Evolutionary conservation across 768 basidiomycete genomes (phyloP), one percentile per base, ranked within the genome.

Genomic region (Termitomyces sp.): DNA sequence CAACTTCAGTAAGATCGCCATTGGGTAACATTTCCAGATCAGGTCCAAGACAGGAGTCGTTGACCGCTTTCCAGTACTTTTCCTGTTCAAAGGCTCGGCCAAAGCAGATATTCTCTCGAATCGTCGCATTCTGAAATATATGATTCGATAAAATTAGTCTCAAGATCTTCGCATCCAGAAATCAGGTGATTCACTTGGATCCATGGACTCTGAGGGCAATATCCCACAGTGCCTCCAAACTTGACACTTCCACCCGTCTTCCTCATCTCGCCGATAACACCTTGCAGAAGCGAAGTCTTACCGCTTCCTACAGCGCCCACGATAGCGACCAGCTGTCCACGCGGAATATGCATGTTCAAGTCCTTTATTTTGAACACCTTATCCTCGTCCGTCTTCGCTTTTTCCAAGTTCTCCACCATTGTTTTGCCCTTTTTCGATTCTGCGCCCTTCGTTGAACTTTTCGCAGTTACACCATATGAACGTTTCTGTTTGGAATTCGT

Each of bases 201-300:
- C 93, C 94, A 97, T 11, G 94, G 88, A 43, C 79, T 86, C 67
- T 98, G 95, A 16, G 87, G 85, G 63, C 90, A 95, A 69, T 95
- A 92, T 0, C 85, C 86, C 10, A 93, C 81, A 10, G 82, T 81
- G 0, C 89, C 91, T 56, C 90, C 87, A 64, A 94, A 90, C 32
- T 74, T 77, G 38, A 91, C 82, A 9, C 72, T 79, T 2, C 92
- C 92, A 12, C 72, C 68, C 0, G 82, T 85, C 61, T 78, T 77
- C 57, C 87, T 77, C 93, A 95, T 95, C 69, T 95, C 93, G 3
- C 89, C 89, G 56, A 90, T 84, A 31, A 92, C 65, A 8, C 84
- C 90, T 61, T 92, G 86, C 41, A 92, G 73, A 27, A 92, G 71
- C 1, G 84, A 86, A 1, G 84, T 81, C 73, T 89, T 86, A 12